These are phyloP conservation scores for Boletus sensibilis DNA, from an alignment of 768 basidiomycete species.

Conservation along the genomic window DNA sequence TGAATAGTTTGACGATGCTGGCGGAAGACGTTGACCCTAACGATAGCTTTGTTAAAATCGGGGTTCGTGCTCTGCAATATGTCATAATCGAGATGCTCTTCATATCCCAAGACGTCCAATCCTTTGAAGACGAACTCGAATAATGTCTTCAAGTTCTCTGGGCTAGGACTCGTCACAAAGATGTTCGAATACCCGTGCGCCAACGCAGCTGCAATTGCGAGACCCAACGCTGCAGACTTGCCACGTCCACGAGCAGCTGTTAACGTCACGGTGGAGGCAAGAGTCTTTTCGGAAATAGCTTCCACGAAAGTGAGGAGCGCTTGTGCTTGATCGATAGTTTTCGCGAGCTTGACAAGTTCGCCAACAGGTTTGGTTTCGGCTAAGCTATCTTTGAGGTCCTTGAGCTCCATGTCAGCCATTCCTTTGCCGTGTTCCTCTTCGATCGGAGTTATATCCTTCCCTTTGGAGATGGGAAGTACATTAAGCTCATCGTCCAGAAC, in stretches of 20 bases:
- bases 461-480: constrained; percentile 91
- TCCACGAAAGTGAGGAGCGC: constrained; percentile 94
- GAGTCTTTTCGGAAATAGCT: constrained; percentile 88
- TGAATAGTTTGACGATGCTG: constrained; percentile 96
- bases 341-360: constrained; percentile 84
- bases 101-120: constrained; percentile 89
- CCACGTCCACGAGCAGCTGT: constrained; percentile 95
- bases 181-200: constrained; percentile 96
- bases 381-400: constrained; percentile 73
- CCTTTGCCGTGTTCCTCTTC: constrained; percentile 49
- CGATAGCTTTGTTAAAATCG: constrained; percentile 93
- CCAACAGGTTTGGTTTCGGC: constrained; percentile 84
- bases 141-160: constrained; percentile 96
- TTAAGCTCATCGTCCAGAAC: constrained; percentile 98
- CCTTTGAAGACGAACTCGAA: constrained; percentile 99
- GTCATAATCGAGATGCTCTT: constrained; percentile 97
- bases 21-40: constrained; percentile 91
- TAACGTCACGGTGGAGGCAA: constrained; percentile 91
- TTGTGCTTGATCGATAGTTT: constrained; percentile 93
- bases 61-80: constrained; percentile 93
- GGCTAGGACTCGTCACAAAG: constrained; percentile 96
- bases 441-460: constrained; percentile 83
- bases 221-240: constrained; percentile 94
- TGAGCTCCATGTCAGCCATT: constrained; percentile 62
- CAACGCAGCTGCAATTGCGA: constrained; percentile 90